Percentiles rank a stretch among this genome's conserved stretches.
Evolutionary conservation across 352 stramenopile species (phyloP).

Genomic region (Globisporangium recalcitrans): DNA sequence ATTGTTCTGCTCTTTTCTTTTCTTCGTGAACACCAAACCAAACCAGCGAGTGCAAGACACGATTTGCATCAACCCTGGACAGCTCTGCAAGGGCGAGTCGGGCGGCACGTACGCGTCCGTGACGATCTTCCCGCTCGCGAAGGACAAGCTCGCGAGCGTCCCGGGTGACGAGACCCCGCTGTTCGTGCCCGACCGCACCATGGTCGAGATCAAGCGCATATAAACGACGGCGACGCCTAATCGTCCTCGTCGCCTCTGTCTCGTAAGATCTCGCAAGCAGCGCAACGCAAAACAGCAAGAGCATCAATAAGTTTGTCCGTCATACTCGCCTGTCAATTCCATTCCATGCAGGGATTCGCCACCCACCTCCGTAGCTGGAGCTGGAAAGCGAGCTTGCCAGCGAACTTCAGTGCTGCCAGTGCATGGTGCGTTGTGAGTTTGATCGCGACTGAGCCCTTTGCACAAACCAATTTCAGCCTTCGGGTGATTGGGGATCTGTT

Average conservation of each 20-base stretch:
- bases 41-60: constrained; percentile 87
- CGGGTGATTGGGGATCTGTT: too few relatives aligned
- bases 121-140: constrained; percentile 87
- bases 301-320: not conserved
- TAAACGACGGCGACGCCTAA: constrained; percentile 18
- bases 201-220: constrained; percentile 91
- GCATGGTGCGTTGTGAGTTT: too few relatives aligned
- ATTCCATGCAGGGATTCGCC: too few relatives aligned
- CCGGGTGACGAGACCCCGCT: constrained; percentile 49
- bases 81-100: constrained; percentile 90
- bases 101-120: constrained; percentile 93
- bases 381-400: too few relatives aligned
- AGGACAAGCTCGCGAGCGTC: constrained; percentile 58
- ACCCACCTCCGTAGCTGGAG: too few relatives aligned
- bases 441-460: too few relatives aligned
- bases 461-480: too few relatives aligned
- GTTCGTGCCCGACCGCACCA: constrained; percentile 81
- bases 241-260: not conserved
- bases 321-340: too few relatives aligned
- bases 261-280: not conserved
- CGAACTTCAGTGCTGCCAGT: too few relatives aligned
- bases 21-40: too few relatives aligned
- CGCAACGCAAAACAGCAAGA: not conserved
- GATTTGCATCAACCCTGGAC: constrained; percentile 94
- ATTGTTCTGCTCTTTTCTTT: not conserved